These are phyloP conservation scores for Acanthamoeba castellanii DNA, from an alignment of 208 protist genomes.

Conservation along the genomic window DNA sequence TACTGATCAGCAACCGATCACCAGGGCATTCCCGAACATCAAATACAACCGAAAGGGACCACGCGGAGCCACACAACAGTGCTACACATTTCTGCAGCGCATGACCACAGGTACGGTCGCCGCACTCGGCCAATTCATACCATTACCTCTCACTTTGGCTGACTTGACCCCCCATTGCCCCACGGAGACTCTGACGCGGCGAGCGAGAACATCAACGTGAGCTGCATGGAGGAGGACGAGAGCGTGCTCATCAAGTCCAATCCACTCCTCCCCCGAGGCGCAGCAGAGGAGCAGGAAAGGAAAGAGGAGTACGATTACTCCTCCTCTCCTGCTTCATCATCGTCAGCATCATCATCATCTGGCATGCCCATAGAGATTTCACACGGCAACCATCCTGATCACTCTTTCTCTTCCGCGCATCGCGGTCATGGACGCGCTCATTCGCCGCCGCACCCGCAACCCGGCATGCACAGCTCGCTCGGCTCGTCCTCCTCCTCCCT, in stretches of 20 bases:
- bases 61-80: conserved; percentile 7
- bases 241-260: conserved; percentile 19
- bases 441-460: neutral
- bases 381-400: no score
- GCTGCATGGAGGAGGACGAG: conserved; percentile 36
- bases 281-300: neutral
- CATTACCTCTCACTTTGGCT: neutral
- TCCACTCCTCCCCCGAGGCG: conserved; percentile 1
- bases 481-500: neutral
- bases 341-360: neutral
- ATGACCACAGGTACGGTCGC: neutral
- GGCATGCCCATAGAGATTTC: no score
- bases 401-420: neutral
- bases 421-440: neutral
- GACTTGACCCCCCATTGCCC: neutral
- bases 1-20: neutral
- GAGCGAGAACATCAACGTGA: conserved; percentile 38
- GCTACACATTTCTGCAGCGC: conserved; percentile 17
- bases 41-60: conserved; percentile 24
- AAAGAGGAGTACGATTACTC: conserved; percentile 17
- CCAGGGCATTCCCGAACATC: conserved; percentile 26
- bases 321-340: neutral
- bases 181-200: neutral
- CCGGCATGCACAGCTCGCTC: neutral
- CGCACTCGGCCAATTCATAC: no score